phyloP scores from a whole-genome alignment of 257 asterid species.

The Rhazya stricta region DNA sequence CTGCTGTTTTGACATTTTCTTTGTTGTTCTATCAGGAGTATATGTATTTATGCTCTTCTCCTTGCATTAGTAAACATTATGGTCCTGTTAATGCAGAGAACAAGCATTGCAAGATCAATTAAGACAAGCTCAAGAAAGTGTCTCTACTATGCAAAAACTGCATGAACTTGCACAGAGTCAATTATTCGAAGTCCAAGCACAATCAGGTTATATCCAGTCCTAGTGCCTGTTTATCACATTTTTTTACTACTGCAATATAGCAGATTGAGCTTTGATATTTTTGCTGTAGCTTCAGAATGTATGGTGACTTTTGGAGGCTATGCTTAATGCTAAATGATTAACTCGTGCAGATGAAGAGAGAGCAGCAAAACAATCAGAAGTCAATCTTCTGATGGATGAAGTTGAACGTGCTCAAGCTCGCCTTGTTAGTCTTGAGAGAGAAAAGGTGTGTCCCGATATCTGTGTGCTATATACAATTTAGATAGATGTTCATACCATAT shows the following conservation, averaged over 20 bases:
- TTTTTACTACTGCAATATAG: not conserved
- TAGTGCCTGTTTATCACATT: not conserved
- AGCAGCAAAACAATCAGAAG: constrained; percentile 92
- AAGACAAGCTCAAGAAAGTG: constrained; percentile 94
- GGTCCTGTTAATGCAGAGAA: constrained; percentile 56
- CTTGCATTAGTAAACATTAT: not conserved
- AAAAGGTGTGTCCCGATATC: constrained; percentile 56
- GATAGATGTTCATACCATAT: not conserved
- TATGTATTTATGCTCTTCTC: not conserved
- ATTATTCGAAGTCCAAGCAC: constrained; percentile 94
- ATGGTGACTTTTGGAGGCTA: constrained; percentile 1
- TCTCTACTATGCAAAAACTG: constrained; percentile 88
- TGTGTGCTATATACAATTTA: not conserved
- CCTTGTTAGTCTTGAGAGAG: constrained; percentile 93
- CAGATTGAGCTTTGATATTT: not conserved
- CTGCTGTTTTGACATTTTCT: not conserved
- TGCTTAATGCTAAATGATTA: constrained; percentile 20
- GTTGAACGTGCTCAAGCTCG: constrained; percentile 96
- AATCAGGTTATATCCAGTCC: constrained; percentile 60
- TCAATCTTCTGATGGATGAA: constrained; percentile 92
- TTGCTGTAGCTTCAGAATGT: not conserved
- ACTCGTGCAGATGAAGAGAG: constrained; percentile 71
- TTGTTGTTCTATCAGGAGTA: not conserved
- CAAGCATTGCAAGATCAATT: constrained; percentile 85
- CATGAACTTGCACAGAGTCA: constrained; percentile 99